phyloP scores from a whole-genome alignment of 176 grass and related monocot genomes.

The Dendrocalamus sinicus region DNA sequence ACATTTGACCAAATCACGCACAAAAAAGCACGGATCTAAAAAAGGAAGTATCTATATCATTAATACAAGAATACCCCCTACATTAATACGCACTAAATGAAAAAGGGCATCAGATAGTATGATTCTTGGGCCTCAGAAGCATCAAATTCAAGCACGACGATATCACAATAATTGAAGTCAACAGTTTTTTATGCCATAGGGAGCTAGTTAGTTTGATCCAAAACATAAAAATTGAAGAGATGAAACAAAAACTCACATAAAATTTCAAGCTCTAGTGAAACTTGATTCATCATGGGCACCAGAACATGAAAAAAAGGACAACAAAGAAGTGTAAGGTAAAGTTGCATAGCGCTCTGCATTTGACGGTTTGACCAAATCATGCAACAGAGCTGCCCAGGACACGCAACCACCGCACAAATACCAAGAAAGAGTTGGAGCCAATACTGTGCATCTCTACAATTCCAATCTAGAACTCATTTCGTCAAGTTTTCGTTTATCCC shows the following conservation, averaged over 20 bases:
- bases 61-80: slow-evolving; percentile 12
- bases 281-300: background rate
- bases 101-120: background rate
- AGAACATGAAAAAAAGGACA: background rate
- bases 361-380: slow-evolving; percentile 30
- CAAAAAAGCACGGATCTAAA: background rate
- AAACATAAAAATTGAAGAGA: background rate
- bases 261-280: slow-evolving; percentile 4
- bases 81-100: background rate
- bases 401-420: background rate
- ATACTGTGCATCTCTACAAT: background rate
- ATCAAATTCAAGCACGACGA: background rate
- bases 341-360: background rate
- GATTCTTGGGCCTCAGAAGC: background rate
- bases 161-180: background rate
- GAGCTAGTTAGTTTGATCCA: background rate
- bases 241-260: background rate
- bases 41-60: background rate
- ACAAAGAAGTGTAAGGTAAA: background rate
- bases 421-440: slow-evolving; percentile 36
- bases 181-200: background rate
- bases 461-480: slow-evolving; percentile 11
- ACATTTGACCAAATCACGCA: slow-evolving; percentile 29
- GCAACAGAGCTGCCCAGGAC: slow-evolving; percentile 1
- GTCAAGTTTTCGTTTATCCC: background rate